Base-by-base conservation (phyloP, 345 rosid genomes). In the Raphanus sativus region DNA sequence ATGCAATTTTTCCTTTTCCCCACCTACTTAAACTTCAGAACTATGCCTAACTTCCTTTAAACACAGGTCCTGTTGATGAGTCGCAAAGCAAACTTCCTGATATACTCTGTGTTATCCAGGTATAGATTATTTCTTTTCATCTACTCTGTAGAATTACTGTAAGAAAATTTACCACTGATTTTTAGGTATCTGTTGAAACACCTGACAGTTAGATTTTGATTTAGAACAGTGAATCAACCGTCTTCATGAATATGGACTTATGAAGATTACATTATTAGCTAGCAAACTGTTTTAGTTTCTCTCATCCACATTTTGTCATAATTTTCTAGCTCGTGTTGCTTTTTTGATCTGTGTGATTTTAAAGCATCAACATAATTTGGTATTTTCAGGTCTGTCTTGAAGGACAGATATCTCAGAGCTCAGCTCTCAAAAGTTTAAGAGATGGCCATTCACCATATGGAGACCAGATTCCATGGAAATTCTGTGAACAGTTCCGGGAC, bases 401-500 rank as follows among this genome's bases (percentile, higher is more conserved):
- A 87, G 99, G 99, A 56, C 90, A 88, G 48, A 95, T 95, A 79
- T 95, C 99, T 74, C 86, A 77, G 65, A 89, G 81, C 84, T 95
- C 99, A 79, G 96, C 88, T 17, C 71, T 87, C 33, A 81, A 80
- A 84, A 93, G 93, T 86, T 86, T 92, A 75, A 79, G 86, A 4
- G 91, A 79, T 70, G 98, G 93, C 34, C 91, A 90, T 86, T 90
- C 87, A 74, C 99, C 99, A 6, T 87, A 48, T 85, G 99, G 99
- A 71, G 99, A 96, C 83, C 98, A 92, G 77, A 91, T 96, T 69
- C 98, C 99, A 29, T 96, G 99, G 99, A 96, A 96, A 80, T 93
- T 96, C 79, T 89, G 87, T 80, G 94, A 96, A 85, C 92, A 91
- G 70, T 96, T 89, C 60, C 87, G 88, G 69, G 94, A 96, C 60